Evolutionary conservation across 2,329 filamentous ascomycete genomes (phyloP).

Genomic region (Penicillium concentricum): DNA sequence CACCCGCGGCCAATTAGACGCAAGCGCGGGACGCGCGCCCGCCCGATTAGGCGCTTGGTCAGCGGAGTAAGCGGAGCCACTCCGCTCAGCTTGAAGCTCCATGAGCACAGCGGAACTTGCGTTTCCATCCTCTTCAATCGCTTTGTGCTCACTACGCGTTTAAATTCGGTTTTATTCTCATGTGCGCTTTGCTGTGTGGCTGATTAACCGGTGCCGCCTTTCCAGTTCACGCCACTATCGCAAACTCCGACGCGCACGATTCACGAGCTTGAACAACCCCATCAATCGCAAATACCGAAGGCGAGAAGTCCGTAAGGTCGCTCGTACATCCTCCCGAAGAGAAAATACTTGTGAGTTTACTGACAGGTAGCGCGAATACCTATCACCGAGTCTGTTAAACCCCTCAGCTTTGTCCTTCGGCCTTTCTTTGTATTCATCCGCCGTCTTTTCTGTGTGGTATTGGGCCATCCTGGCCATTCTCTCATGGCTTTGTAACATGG

Average conservation of each 20-base stretch:
- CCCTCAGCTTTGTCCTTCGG: background rate
- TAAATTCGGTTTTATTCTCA: background rate
- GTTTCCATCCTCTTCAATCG: background rate
- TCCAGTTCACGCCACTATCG: background rate
- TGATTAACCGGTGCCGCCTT: background rate
- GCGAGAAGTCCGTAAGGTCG: background rate
- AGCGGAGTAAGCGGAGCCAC: slow-evolving; percentile 9
- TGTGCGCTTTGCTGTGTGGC: no score
- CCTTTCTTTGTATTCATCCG: slow-evolving; percentile 1
- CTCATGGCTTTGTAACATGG: slow-evolving; percentile 5
- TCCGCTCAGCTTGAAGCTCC: slow-evolving; percentile 5
- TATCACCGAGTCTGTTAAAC: background rate
- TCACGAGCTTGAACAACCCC: background rate
- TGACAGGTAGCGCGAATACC: background rate
- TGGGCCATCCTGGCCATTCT: background rate
- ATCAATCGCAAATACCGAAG: background rate
- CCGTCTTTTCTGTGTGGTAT: background rate
- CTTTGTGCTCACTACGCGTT: background rate
- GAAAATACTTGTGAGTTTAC: background rate
- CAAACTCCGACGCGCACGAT: slow-evolving; percentile 5
- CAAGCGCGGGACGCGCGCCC: background rate
- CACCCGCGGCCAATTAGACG: slow-evolving; percentile 2
- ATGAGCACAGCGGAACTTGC: background rate
- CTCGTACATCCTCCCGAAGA: background rate
- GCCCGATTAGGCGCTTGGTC: slow-evolving; percentile 3